Conservation (phyloP, 2,329 filamentous ascomycete genomes). For the Scedosporium minutisporum region DNA sequence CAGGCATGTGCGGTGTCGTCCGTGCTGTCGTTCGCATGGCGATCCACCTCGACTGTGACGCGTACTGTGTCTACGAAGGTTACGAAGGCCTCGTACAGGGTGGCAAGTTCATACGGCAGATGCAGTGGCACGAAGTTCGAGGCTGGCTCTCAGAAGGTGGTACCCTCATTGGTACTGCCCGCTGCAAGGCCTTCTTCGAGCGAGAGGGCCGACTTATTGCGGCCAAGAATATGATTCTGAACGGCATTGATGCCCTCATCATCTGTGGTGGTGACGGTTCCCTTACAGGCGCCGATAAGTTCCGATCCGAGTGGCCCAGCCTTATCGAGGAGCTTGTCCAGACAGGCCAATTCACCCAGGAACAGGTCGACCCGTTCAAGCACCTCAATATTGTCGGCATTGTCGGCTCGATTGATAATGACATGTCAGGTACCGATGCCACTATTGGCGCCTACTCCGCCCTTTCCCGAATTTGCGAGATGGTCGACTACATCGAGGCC, state of each 20-base stretch:
- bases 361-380: constrained; percentile 66
- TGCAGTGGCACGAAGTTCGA: constrained; percentile 88
- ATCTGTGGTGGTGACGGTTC: constrained; percentile 97
- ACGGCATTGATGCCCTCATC: constrained; percentile 90
- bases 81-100: constrained; percentile 92
- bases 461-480: constrained; percentile 83
- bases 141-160: constrained; percentile 91
- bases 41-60: constrained; percentile 72
- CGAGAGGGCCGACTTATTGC: constrained; percentile 72
- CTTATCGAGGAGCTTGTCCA: constrained; percentile 76
- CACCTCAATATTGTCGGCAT: constrained; percentile 93
- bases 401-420: constrained; percentile 96
- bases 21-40: constrained; percentile 86
- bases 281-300: constrained; percentile 88
- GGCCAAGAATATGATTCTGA: constrained; percentile 87
- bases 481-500: constrained; percentile 93
- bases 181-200: constrained; percentile 88
- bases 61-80: constrained; percentile 80
- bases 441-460: constrained; percentile 97
- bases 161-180: constrained; percentile 89
- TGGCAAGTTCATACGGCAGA: constrained; percentile 76
- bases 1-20: constrained; percentile 89
- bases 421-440: constrained; percentile 92
- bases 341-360: constrained; percentile 57
- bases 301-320: constrained; percentile 84